These are phyloP conservation scores for Cryphonectria parasitica DNA, from an alignment of 2,329 filamentous ascomycete species.

Conservation along the genomic window DNA sequence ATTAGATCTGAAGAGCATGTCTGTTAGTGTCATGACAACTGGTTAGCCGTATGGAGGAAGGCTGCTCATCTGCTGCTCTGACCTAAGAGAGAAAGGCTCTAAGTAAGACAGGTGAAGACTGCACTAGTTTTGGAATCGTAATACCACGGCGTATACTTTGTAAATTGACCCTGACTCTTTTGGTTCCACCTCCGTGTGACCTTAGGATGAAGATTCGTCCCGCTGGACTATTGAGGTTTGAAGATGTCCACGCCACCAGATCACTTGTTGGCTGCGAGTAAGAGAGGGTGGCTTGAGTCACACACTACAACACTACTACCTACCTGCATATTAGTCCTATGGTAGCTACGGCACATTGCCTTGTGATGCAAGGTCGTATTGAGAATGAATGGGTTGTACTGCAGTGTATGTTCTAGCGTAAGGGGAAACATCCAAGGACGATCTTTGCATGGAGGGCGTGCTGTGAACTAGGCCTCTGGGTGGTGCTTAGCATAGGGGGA, in stretches of 20 bases:
- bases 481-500: background rate
- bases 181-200: too few relatives aligned
- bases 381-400: background rate
- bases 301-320: background rate
- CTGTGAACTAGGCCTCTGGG: background rate
- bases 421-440: background rate
- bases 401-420: background rate
- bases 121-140: too few relatives aligned
- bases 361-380: background rate
- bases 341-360: background rate
- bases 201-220: too few relatives aligned
- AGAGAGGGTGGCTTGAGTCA: background rate
- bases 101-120: too few relatives aligned
- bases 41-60: too few relatives aligned
- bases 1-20: too few relatives aligned
- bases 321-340: background rate
- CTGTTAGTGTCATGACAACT: too few relatives aligned
- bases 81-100: too few relatives aligned
- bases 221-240: background rate
- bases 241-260: background rate
- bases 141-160: too few relatives aligned
- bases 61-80: too few relatives aligned
- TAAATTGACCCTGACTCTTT: too few relatives aligned
- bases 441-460: conserved; percentile 15
- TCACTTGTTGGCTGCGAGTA: background rate